Conservation (phyloP, 441 rosid genomes). For the Dalechampia spathulata region DNA sequence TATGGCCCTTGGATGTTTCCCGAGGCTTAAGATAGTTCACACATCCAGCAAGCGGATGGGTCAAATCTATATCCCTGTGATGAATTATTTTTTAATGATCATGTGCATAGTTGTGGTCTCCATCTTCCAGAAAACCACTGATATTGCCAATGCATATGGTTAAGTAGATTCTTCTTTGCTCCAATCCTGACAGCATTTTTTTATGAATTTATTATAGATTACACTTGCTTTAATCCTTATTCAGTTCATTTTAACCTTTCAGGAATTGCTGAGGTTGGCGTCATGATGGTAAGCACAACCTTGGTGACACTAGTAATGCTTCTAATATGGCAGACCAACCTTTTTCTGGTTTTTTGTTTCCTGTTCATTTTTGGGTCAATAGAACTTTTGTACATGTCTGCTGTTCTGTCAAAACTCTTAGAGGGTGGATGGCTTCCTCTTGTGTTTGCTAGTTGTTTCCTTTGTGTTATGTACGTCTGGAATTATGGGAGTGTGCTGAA, state of each 20-base stretch:
- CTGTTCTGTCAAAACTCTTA: conserved; percentile 63
- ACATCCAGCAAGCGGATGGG: conserved; percentile 84
- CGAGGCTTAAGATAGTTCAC: conserved; percentile 88
- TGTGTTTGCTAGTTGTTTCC: conserved; percentile 65
- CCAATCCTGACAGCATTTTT: neutral
- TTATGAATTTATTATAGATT: too few relatives aligned
- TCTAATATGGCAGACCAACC: conserved; percentile 86
- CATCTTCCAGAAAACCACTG: conserved; percentile 75
- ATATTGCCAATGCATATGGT: conserved; percentile 97
- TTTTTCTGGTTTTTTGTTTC: conserved; percentile 63
- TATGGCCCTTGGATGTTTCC: conserved; percentile 98
- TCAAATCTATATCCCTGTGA: conserved; percentile 82
- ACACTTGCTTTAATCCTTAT: neutral
- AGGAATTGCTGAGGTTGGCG: conserved; percentile 98
- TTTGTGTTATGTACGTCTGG: conserved; percentile 83
- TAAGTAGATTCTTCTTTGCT: conserved; percentile 16
- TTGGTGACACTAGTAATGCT: conserved; percentile 95
- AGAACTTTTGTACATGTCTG: conserved; percentile 72
- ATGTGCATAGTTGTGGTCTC: conserved; percentile 87
- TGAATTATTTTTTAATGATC: conserved; percentile 89
- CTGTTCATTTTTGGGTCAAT: conserved; percentile 70
- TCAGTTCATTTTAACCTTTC: conserved; percentile 16
- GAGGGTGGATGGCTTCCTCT: conserved; percentile 98
- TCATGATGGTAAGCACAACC: conserved; percentile 80
- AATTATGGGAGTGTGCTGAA: conserved; percentile 91